These are phyloP conservation scores for Rutstroemia sp. DNA, from an alignment of 2,329 filamentous ascomycete species.

Conservation along the genomic window DNA sequence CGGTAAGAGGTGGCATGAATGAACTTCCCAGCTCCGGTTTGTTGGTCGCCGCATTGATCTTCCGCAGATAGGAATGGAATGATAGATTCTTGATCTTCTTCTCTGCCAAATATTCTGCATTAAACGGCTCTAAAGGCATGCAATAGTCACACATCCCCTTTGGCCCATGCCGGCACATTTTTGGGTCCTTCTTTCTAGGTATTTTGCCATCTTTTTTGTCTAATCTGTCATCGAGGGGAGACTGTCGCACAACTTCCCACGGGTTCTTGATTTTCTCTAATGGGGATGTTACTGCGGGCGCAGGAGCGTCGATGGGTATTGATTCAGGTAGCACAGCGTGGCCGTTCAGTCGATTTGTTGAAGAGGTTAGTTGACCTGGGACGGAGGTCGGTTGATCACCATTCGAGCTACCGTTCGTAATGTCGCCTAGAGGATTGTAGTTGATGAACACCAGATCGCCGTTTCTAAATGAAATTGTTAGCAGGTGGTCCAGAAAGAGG, in stretches of 20 bases:
- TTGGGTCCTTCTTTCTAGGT: slow-evolving; percentile 59
- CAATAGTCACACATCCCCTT: slow-evolving; percentile 99
- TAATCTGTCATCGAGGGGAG: slow-evolving; percentile 74
- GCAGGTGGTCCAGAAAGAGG: neutral
- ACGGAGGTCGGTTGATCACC: slow-evolving; percentile 26
- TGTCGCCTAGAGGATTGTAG: slow-evolving; percentile 57
- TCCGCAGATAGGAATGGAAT: slow-evolving; percentile 89
- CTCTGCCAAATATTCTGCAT: slow-evolving; percentile 78
- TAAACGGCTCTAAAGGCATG: slow-evolving; percentile 92
- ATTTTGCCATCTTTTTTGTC: slow-evolving; percentile 92
- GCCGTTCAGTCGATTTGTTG: slow-evolving; percentile 68
- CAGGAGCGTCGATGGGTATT: slow-evolving; percentile 50
- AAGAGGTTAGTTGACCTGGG: slow-evolving; percentile 28
- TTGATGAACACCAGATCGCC: slow-evolving; percentile 86
- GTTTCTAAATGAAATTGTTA: slow-evolving; percentile 47
- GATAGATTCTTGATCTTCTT: slow-evolving; percentile 99
- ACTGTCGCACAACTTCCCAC: slow-evolving; percentile 89
- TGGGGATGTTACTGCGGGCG: slow-evolving; percentile 44
- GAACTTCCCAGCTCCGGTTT: slow-evolving; percentile 90
- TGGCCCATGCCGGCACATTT: slow-evolving; percentile 91
- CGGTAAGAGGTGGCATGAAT: slow-evolving; percentile 89
- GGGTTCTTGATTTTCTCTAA: slow-evolving; percentile 69
- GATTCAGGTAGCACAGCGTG: slow-evolving; percentile 65
- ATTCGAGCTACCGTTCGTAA: slow-evolving; percentile 34
- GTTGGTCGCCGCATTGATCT: slow-evolving; percentile 94